phyloP scores from a whole-genome alignment of 257 asterid genomes.

The Fraxinus americana region DNA sequence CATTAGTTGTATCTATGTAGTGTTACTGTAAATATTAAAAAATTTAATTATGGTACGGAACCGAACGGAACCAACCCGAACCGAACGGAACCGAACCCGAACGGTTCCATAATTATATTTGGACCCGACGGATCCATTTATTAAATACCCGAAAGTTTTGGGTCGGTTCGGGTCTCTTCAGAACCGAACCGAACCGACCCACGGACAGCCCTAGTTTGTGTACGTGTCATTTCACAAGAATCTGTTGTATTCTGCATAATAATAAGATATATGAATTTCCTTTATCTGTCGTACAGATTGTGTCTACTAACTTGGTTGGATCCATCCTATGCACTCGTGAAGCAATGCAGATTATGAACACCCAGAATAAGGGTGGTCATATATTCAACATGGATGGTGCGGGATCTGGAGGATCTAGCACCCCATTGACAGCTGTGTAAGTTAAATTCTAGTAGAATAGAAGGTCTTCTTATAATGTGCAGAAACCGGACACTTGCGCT shows the following conservation, averaged over 20 bases:
- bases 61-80: too few relatives aligned
- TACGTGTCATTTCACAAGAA: neutral
- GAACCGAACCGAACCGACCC: too few relatives aligned
- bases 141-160: too few relatives aligned
- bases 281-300: conserved; percentile 59
- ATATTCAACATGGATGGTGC: conserved; percentile 99
- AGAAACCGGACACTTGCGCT: neutral
- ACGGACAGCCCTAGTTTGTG: neutral
- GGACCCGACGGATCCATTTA: too few relatives aligned
- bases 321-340: conserved; percentile 96
- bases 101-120: too few relatives aligned
- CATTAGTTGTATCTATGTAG: too few relatives aligned
- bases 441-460: conserved; percentile 29
- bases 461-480: neutral
- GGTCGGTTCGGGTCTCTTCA: too few relatives aligned
- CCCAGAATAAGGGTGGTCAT: conserved; percentile 80
- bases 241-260: conserved; percentile 1
- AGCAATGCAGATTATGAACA: conserved; percentile 68
- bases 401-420: conserved; percentile 98
- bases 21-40: too few relatives aligned
- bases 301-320: conserved; percentile 90
- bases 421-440: conserved; percentile 98
- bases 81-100: too few relatives aligned
- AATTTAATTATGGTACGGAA: too few relatives aligned
- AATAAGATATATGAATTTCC: conserved; percentile 17